Base-by-base conservation (phyloP, 2,329 filamentous ascomycete species). In the Trichoderma sp. region DNA sequence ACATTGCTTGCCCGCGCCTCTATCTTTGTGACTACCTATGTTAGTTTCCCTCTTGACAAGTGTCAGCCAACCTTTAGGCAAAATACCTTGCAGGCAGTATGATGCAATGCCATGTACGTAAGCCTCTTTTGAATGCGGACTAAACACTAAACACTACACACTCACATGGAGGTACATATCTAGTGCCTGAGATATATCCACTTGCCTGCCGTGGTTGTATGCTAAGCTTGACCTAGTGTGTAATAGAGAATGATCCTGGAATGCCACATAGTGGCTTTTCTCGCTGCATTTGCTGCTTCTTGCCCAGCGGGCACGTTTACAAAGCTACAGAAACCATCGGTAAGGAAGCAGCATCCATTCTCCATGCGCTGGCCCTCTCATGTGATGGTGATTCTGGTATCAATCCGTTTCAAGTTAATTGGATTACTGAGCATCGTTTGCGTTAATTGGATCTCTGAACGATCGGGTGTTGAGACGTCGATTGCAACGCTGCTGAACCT, bases 31-130 rank as follows among this genome's bases (percentile, higher is more conserved):
- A 26, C 26, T 34, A 34, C 32, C 32, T 30, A 11, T 55, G n/a
- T n/a, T 18, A 21, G n/a, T 52, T 55, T 51, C 32, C 30, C 26
- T 55, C 16, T 54, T 26, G 16, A 55, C 39, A 46, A 43, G 13
- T 64, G 32, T 55, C 49, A 52, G 59, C 39, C 28, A 2, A 39
- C n/a, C 28, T 61, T 43, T 61, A 61, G 34, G 46, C 46, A 49
- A 49, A 49, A 49, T 49, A 13, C n/a, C n/a, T 13, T 43, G 56
- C 18, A 59, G 34, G 37, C 26, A 59, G 58, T 5, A 59, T 59
- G 58, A 59, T 59, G 58, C 58, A 59, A 59, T 59, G 4, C 18
- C 58, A 59, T 59, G 58, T 59, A 59, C 58, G 58, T 59, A 59
- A 59, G 58, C 58, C 37, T 49, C n/a, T 26, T 28, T 24, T 30